Evolutionary conservation across 2,329 filamentous ascomycete genomes (phyloP).

Genomic region (Tolypocladium album): DNA sequence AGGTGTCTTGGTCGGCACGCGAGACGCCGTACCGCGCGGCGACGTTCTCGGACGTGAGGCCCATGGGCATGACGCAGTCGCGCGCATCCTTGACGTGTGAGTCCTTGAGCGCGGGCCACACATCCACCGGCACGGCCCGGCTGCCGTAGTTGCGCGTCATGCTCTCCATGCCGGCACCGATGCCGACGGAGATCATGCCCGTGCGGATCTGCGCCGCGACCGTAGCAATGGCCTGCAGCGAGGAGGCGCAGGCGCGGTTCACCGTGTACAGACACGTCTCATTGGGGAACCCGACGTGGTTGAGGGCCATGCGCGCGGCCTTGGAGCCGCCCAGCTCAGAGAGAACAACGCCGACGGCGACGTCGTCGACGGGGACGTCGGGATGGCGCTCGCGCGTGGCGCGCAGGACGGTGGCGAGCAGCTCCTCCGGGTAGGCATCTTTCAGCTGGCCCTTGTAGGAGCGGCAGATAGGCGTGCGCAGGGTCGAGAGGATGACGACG

Average conservation of each 20-base stretch:
- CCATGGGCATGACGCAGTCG: slow-evolving; percentile 94
- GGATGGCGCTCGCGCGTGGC: slow-evolving; percentile 49
- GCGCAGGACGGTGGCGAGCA: slow-evolving; percentile 56
- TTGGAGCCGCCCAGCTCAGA: slow-evolving; percentile 86
- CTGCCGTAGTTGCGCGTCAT: slow-evolving; percentile 89
- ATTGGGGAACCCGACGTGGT: slow-evolving; percentile 68
- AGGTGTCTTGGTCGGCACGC: slow-evolving; percentile 69
- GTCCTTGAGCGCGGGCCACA: slow-evolving; percentile 65
- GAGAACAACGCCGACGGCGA: slow-evolving; percentile 80
- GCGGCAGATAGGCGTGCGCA: slow-evolving; percentile 78
- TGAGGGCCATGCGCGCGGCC: slow-evolving; percentile 81
- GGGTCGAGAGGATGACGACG: slow-evolving; percentile 79
- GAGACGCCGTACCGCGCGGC: slow-evolving; percentile 64
- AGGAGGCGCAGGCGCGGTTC: slow-evolving; percentile 77
- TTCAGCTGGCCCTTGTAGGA: slow-evolving; percentile 76
- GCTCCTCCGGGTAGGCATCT: slow-evolving; percentile 83
- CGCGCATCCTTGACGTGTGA: slow-evolving; percentile 55
- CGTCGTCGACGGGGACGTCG: slow-evolving; percentile 56
- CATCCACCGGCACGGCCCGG: slow-evolving; percentile 70
- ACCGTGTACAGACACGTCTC: slow-evolving; percentile 73
- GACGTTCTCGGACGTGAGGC: slow-evolving; percentile 81
- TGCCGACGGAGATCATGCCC: slow-evolving; percentile 61
- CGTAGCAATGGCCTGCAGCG: slow-evolving; percentile 64
- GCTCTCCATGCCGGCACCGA: slow-evolving; percentile 89
- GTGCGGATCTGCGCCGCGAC: slow-evolving; percentile 67